These are phyloP conservation scores for Gossypium schwendimanii DNA, from an alignment of 441 rosid genomes.

Conservation along the genomic window DNA sequence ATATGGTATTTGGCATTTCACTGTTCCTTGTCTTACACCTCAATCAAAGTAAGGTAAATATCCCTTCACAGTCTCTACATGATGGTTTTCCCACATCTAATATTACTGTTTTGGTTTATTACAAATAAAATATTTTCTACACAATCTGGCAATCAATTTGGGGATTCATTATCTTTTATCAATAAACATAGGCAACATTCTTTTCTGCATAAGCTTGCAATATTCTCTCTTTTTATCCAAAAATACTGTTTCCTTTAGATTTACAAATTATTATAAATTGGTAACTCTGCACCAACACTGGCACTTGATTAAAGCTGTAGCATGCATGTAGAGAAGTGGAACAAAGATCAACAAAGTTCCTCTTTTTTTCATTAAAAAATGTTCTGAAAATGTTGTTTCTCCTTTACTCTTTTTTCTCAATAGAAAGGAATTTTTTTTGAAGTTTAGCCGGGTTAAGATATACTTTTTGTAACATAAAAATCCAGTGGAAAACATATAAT, in stretches of 20 bases:
- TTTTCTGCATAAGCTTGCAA: not conserved
- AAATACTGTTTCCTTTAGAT: not conserved
- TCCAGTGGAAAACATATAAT: not conserved
- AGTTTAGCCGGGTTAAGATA: not conserved
- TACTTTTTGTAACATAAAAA: not conserved
- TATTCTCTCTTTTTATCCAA: not conserved
- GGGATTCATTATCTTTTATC: not conserved
- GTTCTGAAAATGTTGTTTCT: not conserved
- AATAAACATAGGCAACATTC: not conserved
- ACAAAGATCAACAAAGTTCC: not conserved
- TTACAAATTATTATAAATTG: not conserved
- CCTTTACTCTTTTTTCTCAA: not conserved
- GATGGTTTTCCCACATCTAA: not conserved
- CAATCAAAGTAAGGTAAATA: conserved; percentile 78
- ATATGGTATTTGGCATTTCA: conserved; percentile 81
- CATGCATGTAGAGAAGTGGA: not conserved
- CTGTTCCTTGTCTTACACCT: conserved; percentile 64
- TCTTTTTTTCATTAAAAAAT: not conserved
- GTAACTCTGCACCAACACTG: not conserved
- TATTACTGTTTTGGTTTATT: not conserved
- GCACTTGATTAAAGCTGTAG: not conserved
- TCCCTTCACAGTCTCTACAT: not conserved
- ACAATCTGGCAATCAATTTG: not conserved
- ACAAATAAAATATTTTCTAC: not conserved
- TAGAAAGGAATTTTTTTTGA: not conserved